Percentiles rank a stretch among this genome's conserved stretches.
phyloP scores from a whole-genome alignment of 345 rosid species.

The Capsella bursapastoris region DNA sequence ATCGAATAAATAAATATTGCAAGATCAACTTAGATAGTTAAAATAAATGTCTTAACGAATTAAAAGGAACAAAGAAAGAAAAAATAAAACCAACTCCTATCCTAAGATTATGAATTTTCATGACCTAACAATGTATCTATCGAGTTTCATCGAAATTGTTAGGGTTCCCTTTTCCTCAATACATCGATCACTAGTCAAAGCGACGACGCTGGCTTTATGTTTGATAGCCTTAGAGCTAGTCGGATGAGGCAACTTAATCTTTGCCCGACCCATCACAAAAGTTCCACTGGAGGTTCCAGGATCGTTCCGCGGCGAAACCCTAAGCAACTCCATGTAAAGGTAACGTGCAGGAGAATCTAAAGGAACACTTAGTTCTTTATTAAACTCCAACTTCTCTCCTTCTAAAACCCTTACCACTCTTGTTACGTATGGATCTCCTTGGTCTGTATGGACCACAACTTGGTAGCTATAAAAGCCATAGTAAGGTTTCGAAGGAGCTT shows the following conservation, averaged over 20 bases:
- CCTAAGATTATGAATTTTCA: neutral
- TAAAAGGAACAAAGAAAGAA: neutral
- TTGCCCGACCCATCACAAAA: neutral
- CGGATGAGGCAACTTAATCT: neutral
- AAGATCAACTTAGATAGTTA: neutral
- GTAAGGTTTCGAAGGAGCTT: neutral
- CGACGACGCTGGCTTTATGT: neutral
- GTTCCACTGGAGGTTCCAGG: neutral
- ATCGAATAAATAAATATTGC: neutral
- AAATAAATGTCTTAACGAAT: neutral
- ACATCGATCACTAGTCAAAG: neutral
- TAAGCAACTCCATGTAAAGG: constrained; percentile 25
- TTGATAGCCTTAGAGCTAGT: neutral
- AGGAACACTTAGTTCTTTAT: neutral
- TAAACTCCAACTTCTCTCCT: neutral
- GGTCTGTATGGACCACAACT: constrained; percentile 8
- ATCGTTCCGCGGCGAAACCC: neutral
- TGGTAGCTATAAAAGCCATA: neutral
- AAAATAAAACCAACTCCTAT: neutral
- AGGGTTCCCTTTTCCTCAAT: neutral
- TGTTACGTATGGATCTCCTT: neutral
- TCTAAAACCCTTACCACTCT: neutral
- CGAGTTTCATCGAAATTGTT: neutral
- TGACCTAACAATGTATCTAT: neutral
- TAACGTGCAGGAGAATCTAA: neutral